Base-by-base conservation (phyloP, 352 stramenopile species). In the Phytophthora tubulina region DNA sequence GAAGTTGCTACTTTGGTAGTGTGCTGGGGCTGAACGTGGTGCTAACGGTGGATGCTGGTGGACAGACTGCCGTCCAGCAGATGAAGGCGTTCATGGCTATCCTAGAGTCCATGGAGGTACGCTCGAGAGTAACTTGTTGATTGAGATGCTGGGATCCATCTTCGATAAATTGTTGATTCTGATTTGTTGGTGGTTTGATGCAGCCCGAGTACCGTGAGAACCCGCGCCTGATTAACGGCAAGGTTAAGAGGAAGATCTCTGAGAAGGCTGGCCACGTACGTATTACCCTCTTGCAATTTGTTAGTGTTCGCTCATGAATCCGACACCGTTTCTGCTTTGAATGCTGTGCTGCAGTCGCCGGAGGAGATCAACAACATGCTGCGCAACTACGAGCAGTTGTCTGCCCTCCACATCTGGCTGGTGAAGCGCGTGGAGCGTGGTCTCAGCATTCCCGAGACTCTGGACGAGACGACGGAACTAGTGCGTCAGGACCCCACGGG, bases 291-390 rank as follows among this genome's bases (percentile, higher is more conserved):
- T 49, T 54, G 11, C 2, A 27, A 27, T 42, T 58, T 30, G 13
- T 7, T 36, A 2, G 6, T 35, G 17, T 30, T 44, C 2, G 30
- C 42, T 14, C 4, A 52, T 15, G 27, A 46, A 38, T 35, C 41
- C 67, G n/a, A 70, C 50, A 33, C 52, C 7, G n/a, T 11, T 51
- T 50, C 10, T 73, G 32, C 2, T 27, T 27, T 27, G 21, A 27
- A 27, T 27, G 21, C 27, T 46, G 4, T 41, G 0, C 9, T 66
- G 17, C 51, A 95, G 88, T 89, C 83, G 10, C 71, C 88, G 6
- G 89, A 95, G 68, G 86, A 96, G 57, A 92, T 96, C 73, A 96
- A 96, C 76, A 92, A 87, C 70, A 90, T 95, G 85, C 63, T 96
- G 30, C 86, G 86, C 63, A 84, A 94, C 62, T 96, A 93, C 75